phyloP scores from a whole-genome alignment of 2,329 filamentous ascomycete genomes.

The Herpotrichia juniperi region DNA sequence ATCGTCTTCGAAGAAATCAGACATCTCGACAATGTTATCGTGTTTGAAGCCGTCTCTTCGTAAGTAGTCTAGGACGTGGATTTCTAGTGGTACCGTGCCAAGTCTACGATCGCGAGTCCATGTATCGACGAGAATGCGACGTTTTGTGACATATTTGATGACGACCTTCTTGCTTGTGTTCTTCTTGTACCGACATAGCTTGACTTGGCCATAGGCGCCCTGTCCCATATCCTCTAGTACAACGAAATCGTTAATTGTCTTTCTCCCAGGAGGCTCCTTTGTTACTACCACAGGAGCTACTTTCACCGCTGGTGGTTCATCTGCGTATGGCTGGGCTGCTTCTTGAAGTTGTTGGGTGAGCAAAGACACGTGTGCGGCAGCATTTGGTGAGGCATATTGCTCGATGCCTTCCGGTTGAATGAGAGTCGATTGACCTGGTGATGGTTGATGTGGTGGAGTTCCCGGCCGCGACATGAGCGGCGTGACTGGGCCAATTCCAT shows the following conservation, averaged over 20 bases:
- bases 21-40: conserved; percentile 72
- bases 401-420: conserved; percentile 45
- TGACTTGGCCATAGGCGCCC: conserved; percentile 96
- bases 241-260: conserved; percentile 85
- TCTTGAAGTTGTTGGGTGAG: conserved; percentile 59
- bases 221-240: conserved; percentile 99
- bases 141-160: conserved; percentile 97
- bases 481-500: conserved; percentile 66
- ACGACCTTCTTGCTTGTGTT: conserved; percentile 81
- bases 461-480: conserved; percentile 67
- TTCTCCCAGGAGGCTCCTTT: conserved; percentile 61
- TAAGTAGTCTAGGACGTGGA: conserved; percentile 94
- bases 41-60: conserved; percentile 72
- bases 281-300: conserved; percentile 17
- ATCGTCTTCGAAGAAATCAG: conserved; percentile 75
- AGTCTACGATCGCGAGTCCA: conserved; percentile 94
- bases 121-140: conserved; percentile 94
- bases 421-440: conserved; percentile 69
- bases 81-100: conserved; percentile 94
- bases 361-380: conserved; percentile 52
- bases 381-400: conserved; percentile 39
- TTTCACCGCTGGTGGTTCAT: conserved; percentile 37
- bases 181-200: conserved; percentile 85
- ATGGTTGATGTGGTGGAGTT: conserved; percentile 79
- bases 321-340: conserved; percentile 54